Conservation (phyloP, 2,329 filamentous ascomycete species). For the Penicillium sp. region DNA sequence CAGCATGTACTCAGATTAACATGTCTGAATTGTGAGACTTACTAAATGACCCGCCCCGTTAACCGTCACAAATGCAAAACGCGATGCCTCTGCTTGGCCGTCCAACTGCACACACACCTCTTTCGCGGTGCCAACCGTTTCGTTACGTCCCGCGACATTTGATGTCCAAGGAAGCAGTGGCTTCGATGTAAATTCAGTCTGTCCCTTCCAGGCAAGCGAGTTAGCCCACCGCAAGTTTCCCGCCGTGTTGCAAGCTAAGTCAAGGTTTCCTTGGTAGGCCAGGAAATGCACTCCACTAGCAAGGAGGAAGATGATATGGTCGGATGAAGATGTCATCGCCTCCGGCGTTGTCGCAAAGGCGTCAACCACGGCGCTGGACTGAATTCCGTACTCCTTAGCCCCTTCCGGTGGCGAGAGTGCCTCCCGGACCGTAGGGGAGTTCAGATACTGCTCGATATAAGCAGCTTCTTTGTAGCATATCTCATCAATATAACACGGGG, state of each 20-base stretch:
- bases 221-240: constrained; percentile 23
- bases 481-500: constrained; percentile 15
- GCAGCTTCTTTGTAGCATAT: constrained; percentile 18
- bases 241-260: constrained; percentile 27
- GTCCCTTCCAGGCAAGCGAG: constrained; percentile 23
- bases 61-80: constrained; percentile 15
- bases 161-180: constrained; percentile 16
- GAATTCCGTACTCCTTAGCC: constrained; percentile 11
- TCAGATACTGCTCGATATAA: constrained; percentile 20
- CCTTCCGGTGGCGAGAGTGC: constrained; percentile 14
- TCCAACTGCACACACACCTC: constrained; percentile 7
- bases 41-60: constrained; percentile 13
- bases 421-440: constrained; percentile 13
- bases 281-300: constrained; percentile 18
- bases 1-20: not conserved
- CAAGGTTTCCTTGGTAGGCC: constrained; percentile 24
- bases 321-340: constrained; percentile 2
- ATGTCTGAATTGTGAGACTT: not conserved
- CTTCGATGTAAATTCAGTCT: constrained; percentile 19
- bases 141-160: constrained; percentile 4
- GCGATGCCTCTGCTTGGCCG: not conserved
- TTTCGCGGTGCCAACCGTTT: constrained; percentile 11
- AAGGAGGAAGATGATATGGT: constrained; percentile 14
- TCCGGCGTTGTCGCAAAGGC: constrained; percentile 15
- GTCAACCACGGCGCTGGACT: constrained; percentile 3